phyloP scores from a whole-genome alignment of 805 yeast species.

The Brettanomyces bruxellensis region DNA sequence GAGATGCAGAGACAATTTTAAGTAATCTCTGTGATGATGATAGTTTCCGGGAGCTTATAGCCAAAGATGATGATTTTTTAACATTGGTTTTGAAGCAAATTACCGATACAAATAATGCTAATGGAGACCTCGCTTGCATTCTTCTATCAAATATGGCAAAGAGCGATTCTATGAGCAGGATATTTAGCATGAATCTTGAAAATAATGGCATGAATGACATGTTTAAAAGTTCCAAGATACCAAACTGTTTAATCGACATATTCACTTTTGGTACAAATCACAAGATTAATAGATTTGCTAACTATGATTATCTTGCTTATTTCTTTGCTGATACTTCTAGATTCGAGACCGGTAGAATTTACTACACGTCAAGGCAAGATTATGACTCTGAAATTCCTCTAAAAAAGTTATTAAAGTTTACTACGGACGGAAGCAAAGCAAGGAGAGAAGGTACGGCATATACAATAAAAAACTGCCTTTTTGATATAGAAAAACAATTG shows the following conservation, averaged over 20 bases:
- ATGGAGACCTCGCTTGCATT: constrained; percentile 78
- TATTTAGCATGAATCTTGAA: constrained; percentile 34
- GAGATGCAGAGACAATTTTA: constrained; percentile 67
- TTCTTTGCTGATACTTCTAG: constrained; percentile 89
- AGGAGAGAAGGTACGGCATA: constrained; percentile 92
- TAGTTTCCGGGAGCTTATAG: constrained; percentile 54
- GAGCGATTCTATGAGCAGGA: constrained; percentile 35
- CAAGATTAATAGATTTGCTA: constrained; percentile 60
- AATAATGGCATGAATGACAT: constrained; percentile 14
- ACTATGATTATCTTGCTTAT: constrained; percentile 75
- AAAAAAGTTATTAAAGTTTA: constrained; percentile 72
- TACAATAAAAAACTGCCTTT: constrained; percentile 81
- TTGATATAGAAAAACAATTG: constrained; percentile 65
- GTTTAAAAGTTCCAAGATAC: constrained; percentile 49
- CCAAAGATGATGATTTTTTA: constrained; percentile 51
- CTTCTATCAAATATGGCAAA: constrained; percentile 81
- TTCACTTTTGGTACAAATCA: constrained; percentile 80
- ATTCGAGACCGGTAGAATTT: constrained; percentile 61
- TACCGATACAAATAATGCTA: constrained; percentile 45
- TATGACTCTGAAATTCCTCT: constrained; percentile 75
- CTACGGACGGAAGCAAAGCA: constrained; percentile 67
- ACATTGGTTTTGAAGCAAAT: constrained; percentile 40
- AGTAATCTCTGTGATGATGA: constrained; percentile 74
- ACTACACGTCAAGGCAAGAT: constrained; percentile 61
- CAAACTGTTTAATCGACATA: constrained; percentile 82